phyloP scores from a whole-genome alignment of 495 filamentous ascomycete species.

The Aspergillus ellipticus region DNA sequence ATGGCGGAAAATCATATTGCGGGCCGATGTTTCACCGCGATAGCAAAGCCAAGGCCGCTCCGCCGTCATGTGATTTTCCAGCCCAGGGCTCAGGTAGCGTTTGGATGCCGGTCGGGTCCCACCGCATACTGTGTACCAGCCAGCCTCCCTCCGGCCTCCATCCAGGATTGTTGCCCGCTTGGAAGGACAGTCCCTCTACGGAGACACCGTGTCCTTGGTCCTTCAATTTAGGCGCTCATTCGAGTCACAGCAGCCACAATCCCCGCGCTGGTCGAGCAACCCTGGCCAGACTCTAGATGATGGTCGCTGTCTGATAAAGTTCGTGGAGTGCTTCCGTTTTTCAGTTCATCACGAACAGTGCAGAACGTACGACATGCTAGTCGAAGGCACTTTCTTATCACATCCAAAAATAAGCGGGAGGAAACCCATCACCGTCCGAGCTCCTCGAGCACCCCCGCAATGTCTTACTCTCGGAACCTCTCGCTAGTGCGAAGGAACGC shows the following conservation, averaged over 20 bases:
- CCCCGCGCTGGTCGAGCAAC: too few relatives aligned
- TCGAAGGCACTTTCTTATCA: conserved; percentile 11
- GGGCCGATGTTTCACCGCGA: conserved; percentile 3
- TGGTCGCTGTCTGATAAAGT: too few relatives aligned
- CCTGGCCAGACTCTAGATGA: too few relatives aligned
- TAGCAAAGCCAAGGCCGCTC: neutral
- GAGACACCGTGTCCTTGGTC: too few relatives aligned
- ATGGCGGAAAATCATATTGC: conserved; percentile 3
- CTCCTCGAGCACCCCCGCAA: conserved; percentile 20
- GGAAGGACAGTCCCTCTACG: too few relatives aligned
- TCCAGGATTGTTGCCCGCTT: too few relatives aligned
- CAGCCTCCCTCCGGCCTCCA: neutral
- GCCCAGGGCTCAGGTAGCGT: too few relatives aligned
- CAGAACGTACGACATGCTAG: neutral
- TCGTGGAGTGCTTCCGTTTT: too few relatives aligned
- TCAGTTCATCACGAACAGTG: too few relatives aligned
- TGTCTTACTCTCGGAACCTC: neutral
- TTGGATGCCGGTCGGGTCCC: neutral
- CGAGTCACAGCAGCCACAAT: too few relatives aligned
- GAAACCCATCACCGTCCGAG: conserved; percentile 17
- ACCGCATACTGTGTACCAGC: neutral
- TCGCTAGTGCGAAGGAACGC: conserved; percentile 1
- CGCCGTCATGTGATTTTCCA: neutral
- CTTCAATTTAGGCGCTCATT: too few relatives aligned
- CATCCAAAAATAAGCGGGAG: conserved; percentile 6